Evolutionary conservation across 2,329 filamentous ascomycete species (phyloP), one percentile per base, ranked within the genome.

Genomic region (Hawksworthiomyces lignivorus): DNA sequence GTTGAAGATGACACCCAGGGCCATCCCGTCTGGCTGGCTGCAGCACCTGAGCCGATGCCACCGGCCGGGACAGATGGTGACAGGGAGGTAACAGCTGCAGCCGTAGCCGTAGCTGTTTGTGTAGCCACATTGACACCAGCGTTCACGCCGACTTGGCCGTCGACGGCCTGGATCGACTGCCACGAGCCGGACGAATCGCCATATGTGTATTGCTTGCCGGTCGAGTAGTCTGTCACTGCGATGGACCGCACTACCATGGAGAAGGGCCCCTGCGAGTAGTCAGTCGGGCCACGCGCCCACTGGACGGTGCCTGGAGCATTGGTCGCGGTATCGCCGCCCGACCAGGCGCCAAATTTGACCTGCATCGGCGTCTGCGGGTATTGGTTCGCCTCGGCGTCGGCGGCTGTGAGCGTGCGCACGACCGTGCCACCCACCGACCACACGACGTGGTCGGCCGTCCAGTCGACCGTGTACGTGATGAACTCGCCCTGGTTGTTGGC

Each of bases 301-400:
- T 79, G 70, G 54, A 97, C 87, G 14, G 90, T 97, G 44, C 92
- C 92, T 12, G 72, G 61, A 1, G 80, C 57, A 61, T 97, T 96
- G 53, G 70, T 72, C 1, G 87, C 64, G 2, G 48, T 36, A 61
- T 97, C 92, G 52, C 92, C 92, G 56, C 88, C 92, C 40, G 87
- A 81, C 92, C 92, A 98, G 43, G 84, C 70, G 47, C 92, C 92
- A 54, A 97, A 80, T 64, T 90, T 94, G 65, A 97, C 68, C 64
- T 88, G 84, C 87, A 95, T 95, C 4, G 92, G 92, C 1, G 88
- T 88, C 66, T 98, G 92, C 7, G 92, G 92, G 58, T 94, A 98
- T 62, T 94, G 85, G 48, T 71, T 72, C 47, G 82, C 75, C 18
- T 37, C 48, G 46, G 89, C 85, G 39, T 85, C 80, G 37, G 66